Evolutionary conservation across 1,139 yeast species (phyloP).

Genomic region (Protomyces pachydermus): DNA sequence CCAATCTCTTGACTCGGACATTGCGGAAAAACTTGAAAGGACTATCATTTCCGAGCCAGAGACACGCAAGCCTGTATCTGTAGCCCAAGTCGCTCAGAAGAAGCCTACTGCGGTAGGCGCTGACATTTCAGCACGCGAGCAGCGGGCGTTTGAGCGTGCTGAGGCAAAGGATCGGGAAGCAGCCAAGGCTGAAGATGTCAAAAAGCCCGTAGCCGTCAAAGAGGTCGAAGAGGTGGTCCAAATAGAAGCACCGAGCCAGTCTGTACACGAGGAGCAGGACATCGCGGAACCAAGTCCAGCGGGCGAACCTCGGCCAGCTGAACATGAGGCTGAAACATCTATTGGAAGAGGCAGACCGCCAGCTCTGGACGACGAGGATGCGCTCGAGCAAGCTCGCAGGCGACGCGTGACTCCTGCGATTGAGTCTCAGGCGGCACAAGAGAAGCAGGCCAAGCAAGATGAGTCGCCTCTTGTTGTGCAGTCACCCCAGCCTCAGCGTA

Average conservation of each 20-base stretch:
- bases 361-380: slow-evolving; percentile 15
- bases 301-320: neutral
- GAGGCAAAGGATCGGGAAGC: neutral
- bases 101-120: neutral
- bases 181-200: neutral
- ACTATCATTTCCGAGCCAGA: neutral
- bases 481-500: slow-evolving; percentile 17
- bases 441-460: neutral
- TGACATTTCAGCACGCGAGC: neutral
- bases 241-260: neutral
- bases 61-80: neutral
- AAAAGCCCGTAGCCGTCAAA: neutral
- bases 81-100: neutral
- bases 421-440: slow-evolving; percentile 3
- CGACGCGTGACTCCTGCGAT: slow-evolving; percentile 25
- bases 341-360: slow-evolving; percentile 17
- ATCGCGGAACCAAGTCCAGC: neutral
- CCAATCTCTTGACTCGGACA: neutral
- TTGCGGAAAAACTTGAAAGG: neutral
- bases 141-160: neutral
- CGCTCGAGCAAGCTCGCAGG: slow-evolving; percentile 6
- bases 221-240: neutral
- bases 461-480: neutral
- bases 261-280: neutral
- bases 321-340: neutral